Conservation (phyloP, 148 eudicot species). For the Simmondsia chinensis region DNA sequence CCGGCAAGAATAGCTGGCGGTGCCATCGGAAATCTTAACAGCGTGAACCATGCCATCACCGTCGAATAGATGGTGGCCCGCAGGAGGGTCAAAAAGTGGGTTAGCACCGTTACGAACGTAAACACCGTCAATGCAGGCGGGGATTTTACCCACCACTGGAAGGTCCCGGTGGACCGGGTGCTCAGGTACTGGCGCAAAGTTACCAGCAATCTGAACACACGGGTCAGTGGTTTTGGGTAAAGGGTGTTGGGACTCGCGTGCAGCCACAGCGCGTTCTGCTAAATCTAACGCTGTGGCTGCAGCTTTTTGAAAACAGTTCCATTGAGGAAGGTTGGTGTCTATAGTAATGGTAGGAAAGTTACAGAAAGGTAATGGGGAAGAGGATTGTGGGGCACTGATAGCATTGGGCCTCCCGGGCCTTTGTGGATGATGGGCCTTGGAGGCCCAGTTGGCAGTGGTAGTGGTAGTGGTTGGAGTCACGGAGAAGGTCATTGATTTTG, state of each 20-base stretch:
- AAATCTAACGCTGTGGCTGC: slow-evolving; percentile 21
- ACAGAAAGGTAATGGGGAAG: no score
- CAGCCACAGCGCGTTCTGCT: slow-evolving; percentile 11
- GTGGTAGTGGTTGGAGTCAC: no score
- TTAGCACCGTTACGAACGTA: slow-evolving; percentile 46
- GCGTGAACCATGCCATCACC: slow-evolving; percentile 54
- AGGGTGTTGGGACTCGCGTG: slow-evolving; percentile 16
- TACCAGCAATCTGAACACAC: slow-evolving; percentile 31
- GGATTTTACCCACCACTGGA: slow-evolving; percentile 23
- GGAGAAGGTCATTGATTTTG: no score
- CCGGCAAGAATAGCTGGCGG: slow-evolving; percentile 38
- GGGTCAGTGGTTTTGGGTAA: slow-evolving; percentile 36
- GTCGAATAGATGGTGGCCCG: slow-evolving; percentile 46
- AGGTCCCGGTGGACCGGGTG: slow-evolving; percentile 15
- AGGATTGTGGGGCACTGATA: no score
- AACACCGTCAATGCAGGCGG: slow-evolving; percentile 28
- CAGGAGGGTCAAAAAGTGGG: slow-evolving; percentile 23
- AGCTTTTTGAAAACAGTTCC: slow-evolving; percentile 23
- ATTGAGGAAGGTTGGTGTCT: no score
- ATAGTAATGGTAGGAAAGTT: no score
- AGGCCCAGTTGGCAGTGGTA: no score
- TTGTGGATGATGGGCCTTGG: no score
- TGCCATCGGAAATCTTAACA: slow-evolving; percentile 12
- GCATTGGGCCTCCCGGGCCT: no score
- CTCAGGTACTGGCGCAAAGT: slow-evolving; percentile 36